Evolutionary conservation across 2,329 filamentous ascomycete species (phyloP).

Genomic region (Sclerotinia glacialis): DNA sequence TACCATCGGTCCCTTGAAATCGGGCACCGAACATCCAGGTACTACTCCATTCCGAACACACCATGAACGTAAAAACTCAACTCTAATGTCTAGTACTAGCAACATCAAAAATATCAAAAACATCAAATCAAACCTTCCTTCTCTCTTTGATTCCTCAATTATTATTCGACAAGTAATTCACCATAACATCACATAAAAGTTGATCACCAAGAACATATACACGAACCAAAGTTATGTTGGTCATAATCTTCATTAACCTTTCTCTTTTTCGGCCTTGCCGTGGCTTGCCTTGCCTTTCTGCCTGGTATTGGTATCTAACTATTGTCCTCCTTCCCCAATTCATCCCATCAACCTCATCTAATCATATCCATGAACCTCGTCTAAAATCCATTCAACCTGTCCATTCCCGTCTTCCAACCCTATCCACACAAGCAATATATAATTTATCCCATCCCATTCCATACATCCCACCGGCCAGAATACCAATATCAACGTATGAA

Average conservation of each 20-base stretch:
- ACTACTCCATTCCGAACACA: too few relatives aligned
- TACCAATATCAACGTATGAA: constrained; percentile 15
- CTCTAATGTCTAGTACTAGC: too few relatives aligned
- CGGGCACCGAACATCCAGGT: too few relatives aligned
- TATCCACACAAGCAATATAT: background rate
- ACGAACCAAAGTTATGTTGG: background rate
- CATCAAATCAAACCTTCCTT: background rate
- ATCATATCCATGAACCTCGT: constrained; percentile 14
- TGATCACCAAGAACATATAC: background rate
- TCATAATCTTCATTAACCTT: constrained; percentile 22
- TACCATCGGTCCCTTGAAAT: too few relatives aligned
- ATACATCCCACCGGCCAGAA: background rate
- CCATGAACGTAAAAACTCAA: too few relatives aligned
- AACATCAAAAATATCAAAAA: background rate
- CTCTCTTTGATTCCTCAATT: background rate
- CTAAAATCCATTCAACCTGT: background rate
- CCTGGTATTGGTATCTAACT: constrained; percentile 20
- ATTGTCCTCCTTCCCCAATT: background rate
- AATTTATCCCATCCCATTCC: background rate
- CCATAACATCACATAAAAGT: background rate
- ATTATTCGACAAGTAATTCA: too few relatives aligned
- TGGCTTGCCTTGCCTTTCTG: constrained; percentile 5
- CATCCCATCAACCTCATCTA: constrained; percentile 14
- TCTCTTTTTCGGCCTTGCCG: background rate
- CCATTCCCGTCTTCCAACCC: background rate